Evolutionary conservation across 78 protist genomes (phyloP).

Genomic region (Tieghemostelium lacteum): DNA sequence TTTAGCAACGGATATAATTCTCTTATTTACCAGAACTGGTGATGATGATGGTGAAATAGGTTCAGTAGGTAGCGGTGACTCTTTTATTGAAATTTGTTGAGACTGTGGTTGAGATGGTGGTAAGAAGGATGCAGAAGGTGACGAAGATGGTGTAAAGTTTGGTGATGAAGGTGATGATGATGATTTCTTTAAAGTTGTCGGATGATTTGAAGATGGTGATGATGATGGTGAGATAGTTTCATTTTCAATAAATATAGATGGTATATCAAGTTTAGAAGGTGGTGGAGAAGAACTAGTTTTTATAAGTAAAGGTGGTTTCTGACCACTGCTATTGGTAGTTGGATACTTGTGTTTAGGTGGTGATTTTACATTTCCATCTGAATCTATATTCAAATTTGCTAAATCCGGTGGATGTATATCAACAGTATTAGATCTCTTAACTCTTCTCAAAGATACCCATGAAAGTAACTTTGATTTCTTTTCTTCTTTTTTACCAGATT

Average conservation of each 20-base stretch:
- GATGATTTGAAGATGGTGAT: neutral
- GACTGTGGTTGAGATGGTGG: neutral
- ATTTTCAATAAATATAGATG: neutral
- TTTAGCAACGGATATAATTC: conserved; percentile 37
- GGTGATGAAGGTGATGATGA: conserved; percentile 6
- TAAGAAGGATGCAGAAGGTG: neutral
- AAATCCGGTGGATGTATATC: conserved; percentile 6
- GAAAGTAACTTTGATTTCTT: conserved; percentile 27
- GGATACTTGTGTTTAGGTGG: neutral
- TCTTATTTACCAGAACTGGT: neutral
- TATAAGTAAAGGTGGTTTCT: neutral
- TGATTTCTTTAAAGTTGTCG: neutral
- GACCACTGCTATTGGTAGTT: neutral
- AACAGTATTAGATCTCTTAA: conserved; percentile 13
- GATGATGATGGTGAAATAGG: neutral
- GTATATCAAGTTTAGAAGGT: neutral
- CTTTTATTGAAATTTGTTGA: neutral
- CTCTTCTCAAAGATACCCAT: conserved; percentile 60
- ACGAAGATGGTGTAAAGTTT: conserved; percentile 18
- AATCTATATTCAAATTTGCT: neutral
- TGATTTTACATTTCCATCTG: neutral
- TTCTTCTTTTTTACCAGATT: neutral
- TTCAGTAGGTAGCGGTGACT: neutral
- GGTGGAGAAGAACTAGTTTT: neutral
- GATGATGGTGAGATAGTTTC: neutral